These are phyloP conservation scores for Raffaelea deltoideospora DNA, from an alignment of 2,329 filamentous ascomycete species.

Conservation along the genomic window DNA sequence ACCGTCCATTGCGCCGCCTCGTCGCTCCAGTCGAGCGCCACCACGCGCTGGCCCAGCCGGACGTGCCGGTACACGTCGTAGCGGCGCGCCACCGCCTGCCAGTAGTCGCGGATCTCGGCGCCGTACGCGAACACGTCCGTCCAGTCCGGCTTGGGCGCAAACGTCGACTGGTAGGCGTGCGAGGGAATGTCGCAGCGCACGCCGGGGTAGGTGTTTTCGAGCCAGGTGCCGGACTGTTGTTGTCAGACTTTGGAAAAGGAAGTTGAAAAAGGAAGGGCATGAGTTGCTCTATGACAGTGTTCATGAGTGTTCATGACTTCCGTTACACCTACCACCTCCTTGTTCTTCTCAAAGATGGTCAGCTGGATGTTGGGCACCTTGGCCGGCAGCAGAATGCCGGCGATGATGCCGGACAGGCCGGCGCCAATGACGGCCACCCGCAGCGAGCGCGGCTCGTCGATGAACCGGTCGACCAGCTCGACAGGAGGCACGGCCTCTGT, in stretches of 20 bases:
- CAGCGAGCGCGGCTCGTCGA: slow-evolving; percentile 31
- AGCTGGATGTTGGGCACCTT: slow-evolving; percentile 55
- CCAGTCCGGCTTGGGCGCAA: slow-evolving; percentile 55
- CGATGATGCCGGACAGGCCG: slow-evolving; percentile 46
- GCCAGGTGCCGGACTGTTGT: slow-evolving; percentile 16
- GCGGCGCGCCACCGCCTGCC: slow-evolving; percentile 46
- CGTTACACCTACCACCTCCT: slow-evolving; percentile 38
- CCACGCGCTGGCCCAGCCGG: slow-evolving; percentile 39
- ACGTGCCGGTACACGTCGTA: slow-evolving; percentile 47
- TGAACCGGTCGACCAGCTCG: slow-evolving; percentile 20
- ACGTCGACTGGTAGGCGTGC: slow-evolving; percentile 55
- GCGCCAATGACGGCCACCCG: slow-evolving; percentile 49
- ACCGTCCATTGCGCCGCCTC: slow-evolving; percentile 39
- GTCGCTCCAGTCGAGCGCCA: slow-evolving; percentile 39
- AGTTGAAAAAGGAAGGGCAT: neutral
- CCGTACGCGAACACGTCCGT: slow-evolving; percentile 52
- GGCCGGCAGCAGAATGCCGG: slow-evolving; percentile 48
- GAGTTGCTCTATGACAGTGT: no score
- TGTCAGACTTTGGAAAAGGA: neutral
- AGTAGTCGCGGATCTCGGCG: slow-evolving; percentile 51
- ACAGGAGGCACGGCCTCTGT: no score
- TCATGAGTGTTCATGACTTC: neutral
- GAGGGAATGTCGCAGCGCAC: slow-evolving; percentile 50
- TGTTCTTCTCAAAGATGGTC: slow-evolving; percentile 53
- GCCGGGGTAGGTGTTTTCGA: slow-evolving; percentile 17